Evolutionary conservation across 2,329 filamentous ascomycete genomes (phyloP).

Genomic region (Fusarium nanum): DNA sequence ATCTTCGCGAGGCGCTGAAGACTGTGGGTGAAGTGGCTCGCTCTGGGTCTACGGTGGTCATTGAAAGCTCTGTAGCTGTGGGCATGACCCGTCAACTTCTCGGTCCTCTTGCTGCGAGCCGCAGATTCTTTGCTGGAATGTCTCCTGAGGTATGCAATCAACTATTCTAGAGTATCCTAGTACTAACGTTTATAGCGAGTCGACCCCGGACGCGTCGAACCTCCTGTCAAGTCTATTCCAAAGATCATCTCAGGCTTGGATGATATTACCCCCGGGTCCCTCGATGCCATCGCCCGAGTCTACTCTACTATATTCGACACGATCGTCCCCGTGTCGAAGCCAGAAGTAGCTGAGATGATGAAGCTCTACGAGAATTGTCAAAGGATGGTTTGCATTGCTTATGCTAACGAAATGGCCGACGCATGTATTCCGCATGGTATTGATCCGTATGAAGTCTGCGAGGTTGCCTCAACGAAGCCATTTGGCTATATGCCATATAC

Average conservation of each 20-base stretch:
- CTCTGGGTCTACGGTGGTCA: constrained; percentile 59
- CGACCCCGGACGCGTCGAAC: constrained; percentile 60
- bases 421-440: constrained; percentile 59
- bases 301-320: constrained; percentile 59
- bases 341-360: constrained; percentile 67
- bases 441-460: constrained; percentile 61
- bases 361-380: constrained; percentile 69
- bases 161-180: fast-evolving
- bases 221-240: constrained; percentile 57
- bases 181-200: constrained; percentile 52
- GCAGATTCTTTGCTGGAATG: constrained; percentile 60
- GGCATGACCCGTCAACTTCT: constrained; percentile 64
- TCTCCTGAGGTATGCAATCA: constrained; percentile 52
- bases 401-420: constrained; percentile 66
- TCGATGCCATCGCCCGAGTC: constrained; percentile 55
- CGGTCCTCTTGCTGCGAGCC: constrained; percentile 55
- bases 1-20: constrained; percentile 57
- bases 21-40: constrained; percentile 55
- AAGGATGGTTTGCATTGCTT: constrained; percentile 65
- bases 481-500: constrained; percentile 62
- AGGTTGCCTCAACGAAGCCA: constrained; percentile 61
- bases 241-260: constrained; percentile 65
- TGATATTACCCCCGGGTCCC: constrained; percentile 56
- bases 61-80: constrained; percentile 64
- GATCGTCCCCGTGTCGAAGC: constrained; percentile 59